Evolutionary conservation across 306 rosid species (phyloP), one percentile per base, ranked within the genome.

Genomic region (Cicer bijugum): DNA sequence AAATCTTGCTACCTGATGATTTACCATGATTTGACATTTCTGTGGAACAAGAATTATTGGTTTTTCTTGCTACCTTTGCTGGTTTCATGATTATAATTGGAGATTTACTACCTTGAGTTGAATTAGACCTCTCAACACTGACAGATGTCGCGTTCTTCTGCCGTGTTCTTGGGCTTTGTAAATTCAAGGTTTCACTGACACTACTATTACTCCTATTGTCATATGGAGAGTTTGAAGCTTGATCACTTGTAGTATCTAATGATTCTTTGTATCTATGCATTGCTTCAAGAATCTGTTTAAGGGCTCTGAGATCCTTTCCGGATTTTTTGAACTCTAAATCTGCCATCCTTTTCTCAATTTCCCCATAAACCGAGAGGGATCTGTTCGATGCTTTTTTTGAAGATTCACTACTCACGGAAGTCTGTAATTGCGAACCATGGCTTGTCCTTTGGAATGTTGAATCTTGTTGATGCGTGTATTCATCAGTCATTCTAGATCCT

Each of bases 301-400:
- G 93, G 28, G 97, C 99, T 83, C 99, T 78, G 64, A 90, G 97
- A 84, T 95, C 99, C 78, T 87, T 95, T 67, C 97, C 97, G 4
- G 97, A 91, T 62, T 88, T 91, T 80, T 83, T 90, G 82, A 95
- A 91, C 82, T 95, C 97, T 4, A 95, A 85, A 43, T 86, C 72
- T 1, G 96, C 92, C 80, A 91, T 61, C 84, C 97, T 85, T 85
- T 90, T 87, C 81, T 95, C 99, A 15, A 95, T 92, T 78, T 91
- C 95, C 11, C 97, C 99, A 37, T 89, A 91, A 37, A 95, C 93
- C 65, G 97, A 85, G 50, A 69, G 48, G 42, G 90, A 53, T 7
- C 75, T 12, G 38, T 47, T 89, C 56, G 90, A 37, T 67, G 78
- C 56, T 74, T 77, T 86, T 73, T 52, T 17, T 4, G 90, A 73